Evolutionary conservation across 2,329 filamentous ascomycete species (phyloP).

Genomic region (Aspergillus eucalypticola): DNA sequence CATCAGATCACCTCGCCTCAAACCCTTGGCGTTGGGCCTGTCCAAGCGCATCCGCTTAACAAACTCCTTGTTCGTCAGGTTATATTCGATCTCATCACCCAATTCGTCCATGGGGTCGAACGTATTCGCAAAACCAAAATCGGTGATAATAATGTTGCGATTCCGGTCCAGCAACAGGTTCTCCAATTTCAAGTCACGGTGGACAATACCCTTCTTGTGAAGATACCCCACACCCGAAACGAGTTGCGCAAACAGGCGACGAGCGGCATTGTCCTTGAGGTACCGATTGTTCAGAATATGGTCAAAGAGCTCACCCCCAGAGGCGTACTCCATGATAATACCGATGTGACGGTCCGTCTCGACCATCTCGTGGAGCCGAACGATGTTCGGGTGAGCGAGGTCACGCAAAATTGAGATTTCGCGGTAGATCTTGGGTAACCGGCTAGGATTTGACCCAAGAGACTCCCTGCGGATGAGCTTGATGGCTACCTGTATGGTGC

Average conservation of each 20-base stretch:
- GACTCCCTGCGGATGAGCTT: conserved; percentile 94
- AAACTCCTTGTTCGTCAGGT: conserved; percentile 81
- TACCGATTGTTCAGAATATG: conserved; percentile 97
- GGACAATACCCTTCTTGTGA: conserved; percentile 98
- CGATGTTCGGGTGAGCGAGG: conserved; percentile 94
- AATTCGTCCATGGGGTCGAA: conserved; percentile 89
- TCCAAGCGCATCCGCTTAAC: conserved; percentile 86
- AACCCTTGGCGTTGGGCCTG: conserved; percentile 70
- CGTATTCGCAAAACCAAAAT: conserved; percentile 98
- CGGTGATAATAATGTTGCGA: conserved; percentile 98
- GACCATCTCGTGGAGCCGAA: conserved; percentile 95
- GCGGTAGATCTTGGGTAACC: conserved; percentile 94
- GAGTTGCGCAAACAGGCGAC: conserved; percentile 89
- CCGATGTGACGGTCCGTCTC: conserved; percentile 97
- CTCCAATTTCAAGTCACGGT: conserved; percentile 94
- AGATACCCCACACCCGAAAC: conserved; percentile 96
- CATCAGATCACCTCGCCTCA: conserved; percentile 90
- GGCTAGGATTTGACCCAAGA: conserved; percentile 81
- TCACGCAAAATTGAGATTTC: conserved; percentile 89
- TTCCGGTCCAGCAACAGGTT: conserved; percentile 94
- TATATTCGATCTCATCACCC: conserved; percentile 84
- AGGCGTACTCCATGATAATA: conserved; percentile 97
- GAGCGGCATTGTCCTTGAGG: conserved; percentile 87
- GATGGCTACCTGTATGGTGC: conserved; percentile 91
- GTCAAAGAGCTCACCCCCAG: conserved; percentile 95